phyloP scores from a whole-genome alignment of 768 basidiomycete species.

The Serendipita sp. region DNA sequence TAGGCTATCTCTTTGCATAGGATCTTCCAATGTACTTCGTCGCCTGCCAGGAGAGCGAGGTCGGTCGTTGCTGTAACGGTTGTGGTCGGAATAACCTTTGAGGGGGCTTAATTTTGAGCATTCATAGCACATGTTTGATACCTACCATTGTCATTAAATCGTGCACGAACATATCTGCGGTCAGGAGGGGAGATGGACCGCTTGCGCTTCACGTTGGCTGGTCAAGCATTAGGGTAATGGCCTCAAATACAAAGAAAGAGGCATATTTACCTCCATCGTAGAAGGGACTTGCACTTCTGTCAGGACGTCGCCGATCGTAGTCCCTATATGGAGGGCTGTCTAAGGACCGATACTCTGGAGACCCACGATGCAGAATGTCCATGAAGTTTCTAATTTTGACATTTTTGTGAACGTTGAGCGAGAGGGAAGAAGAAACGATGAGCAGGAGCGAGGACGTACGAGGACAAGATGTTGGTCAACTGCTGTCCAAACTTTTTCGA shows the following conservation, averaged over 20 bases:
- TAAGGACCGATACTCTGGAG: not conserved
- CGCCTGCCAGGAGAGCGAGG: conserved; percentile 1
- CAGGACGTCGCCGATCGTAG: not conserved
- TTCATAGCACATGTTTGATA: not conserved
- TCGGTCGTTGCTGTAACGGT: not conserved
- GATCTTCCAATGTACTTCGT: not conserved
- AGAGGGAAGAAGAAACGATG: not conserved
- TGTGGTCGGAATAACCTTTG: not conserved
- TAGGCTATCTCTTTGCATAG: not conserved
- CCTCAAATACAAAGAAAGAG: not conserved
- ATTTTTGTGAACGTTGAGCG: not conserved
- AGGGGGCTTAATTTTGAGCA: not conserved
- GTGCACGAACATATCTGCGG: not conserved
- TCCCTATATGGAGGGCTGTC: not conserved
- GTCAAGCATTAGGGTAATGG: not conserved
- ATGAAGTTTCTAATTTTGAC: not conserved
- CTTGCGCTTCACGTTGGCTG: not conserved
- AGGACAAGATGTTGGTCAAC: not conserved
- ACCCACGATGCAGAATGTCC: not conserved
- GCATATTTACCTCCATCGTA: not conserved
- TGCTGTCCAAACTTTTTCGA: not conserved
- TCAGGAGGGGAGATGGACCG: not conserved
- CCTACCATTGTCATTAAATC: not conserved
- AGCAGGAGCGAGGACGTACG: not conserved
- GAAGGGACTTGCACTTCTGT: not conserved